Percentiles rank a stretch among this genome's conserved stretches.
Evolutionary conservation across 2,329 filamentous ascomycete genomes (phyloP).

Genomic region (Chaetomiaceae sp.): DNA sequence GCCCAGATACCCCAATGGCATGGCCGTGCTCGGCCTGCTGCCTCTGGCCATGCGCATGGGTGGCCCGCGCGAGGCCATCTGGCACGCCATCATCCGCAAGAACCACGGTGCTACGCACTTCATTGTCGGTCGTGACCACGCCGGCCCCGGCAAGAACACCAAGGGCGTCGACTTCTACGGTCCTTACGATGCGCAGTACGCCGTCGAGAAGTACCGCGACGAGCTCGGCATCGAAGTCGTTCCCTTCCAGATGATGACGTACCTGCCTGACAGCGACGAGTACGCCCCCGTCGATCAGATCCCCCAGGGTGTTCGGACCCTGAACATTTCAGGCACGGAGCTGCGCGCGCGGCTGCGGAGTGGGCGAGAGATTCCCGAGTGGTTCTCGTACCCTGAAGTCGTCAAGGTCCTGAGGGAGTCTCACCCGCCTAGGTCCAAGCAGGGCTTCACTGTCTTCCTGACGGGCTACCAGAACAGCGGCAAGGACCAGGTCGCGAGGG

Average conservation of each 20-base stretch:
- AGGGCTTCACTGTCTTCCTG: conserved; percentile 98
- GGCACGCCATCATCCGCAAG: conserved; percentile 99
- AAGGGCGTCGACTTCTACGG: conserved; percentile 96
- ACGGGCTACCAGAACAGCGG: conserved; percentile 95
- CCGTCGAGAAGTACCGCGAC: conserved; percentile 91
- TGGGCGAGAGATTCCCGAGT: conserved; percentile 92
- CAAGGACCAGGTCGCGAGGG: conserved; percentile 94
- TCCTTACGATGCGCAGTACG: conserved; percentile 93
- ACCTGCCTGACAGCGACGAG: conserved; percentile 94
- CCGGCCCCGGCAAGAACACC: conserved; percentile 96
- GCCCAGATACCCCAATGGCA: conserved; percentile 95
- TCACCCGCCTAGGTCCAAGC: conserved; percentile 81
- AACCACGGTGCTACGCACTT: conserved; percentile 99
- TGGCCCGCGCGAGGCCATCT: conserved; percentile 94
- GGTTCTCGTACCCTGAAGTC: conserved; percentile 99
- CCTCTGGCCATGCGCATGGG: conserved; percentile 99
- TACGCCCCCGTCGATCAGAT: conserved; percentile 93
- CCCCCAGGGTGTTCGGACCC: conserved; percentile 71
- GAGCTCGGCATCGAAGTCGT: conserved; percentile 99
- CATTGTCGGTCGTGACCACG: conserved; percentile 97
- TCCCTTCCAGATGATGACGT: conserved; percentile 99
- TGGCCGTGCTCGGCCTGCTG: conserved; percentile 92
- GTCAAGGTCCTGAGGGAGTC: conserved; percentile 94
- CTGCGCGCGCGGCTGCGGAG: conserved; percentile 86
- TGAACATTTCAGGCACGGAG: conserved; percentile 84